These are phyloP conservation scores for Maudiozyma humilis DNA, from an alignment of 1,139 yeast genomes.

Conservation along the genomic window DNA sequence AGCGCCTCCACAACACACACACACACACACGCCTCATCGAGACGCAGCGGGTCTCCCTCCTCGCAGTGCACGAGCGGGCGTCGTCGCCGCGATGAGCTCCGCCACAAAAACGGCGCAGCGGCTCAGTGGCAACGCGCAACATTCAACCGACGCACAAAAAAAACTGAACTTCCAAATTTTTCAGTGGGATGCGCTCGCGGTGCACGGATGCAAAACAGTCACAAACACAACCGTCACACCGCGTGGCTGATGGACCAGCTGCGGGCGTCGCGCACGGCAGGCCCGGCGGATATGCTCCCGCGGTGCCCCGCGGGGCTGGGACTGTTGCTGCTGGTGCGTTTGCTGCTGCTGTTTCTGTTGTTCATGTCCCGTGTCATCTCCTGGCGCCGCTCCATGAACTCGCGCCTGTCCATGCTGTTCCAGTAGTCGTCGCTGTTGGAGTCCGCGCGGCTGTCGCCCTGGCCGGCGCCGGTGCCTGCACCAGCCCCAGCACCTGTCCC, in stretches of 20 bases:
- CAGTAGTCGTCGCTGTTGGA: conserved; percentile 8
- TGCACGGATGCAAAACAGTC: conserved; percentile 3
- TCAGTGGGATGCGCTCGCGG: background rate
- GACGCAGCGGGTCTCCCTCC: too few relatives aligned
- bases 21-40: too few relatives aligned
- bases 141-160: background rate
- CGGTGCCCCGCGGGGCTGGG: background rate
- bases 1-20: background rate
- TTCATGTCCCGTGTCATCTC: conserved; percentile 7
- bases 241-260: conserved; percentile 3
- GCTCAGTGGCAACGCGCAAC: background rate
- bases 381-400: conserved; percentile 14
- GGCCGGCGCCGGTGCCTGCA: background rate
- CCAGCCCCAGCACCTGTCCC: background rate
- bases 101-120: background rate
- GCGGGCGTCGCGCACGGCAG: background rate
- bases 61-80: too few relatives aligned
- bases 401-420: conserved; percentile 15
- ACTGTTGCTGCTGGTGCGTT: background rate
- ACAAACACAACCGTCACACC: background rate
- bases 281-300: background rate
- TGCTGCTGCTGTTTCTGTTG: conserved; percentile 1
- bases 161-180: background rate
- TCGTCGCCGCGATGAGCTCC: background rate
- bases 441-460: background rate